Conservation (phyloP, 305 asterid genomes). For the Fraxinus sp. region DNA sequence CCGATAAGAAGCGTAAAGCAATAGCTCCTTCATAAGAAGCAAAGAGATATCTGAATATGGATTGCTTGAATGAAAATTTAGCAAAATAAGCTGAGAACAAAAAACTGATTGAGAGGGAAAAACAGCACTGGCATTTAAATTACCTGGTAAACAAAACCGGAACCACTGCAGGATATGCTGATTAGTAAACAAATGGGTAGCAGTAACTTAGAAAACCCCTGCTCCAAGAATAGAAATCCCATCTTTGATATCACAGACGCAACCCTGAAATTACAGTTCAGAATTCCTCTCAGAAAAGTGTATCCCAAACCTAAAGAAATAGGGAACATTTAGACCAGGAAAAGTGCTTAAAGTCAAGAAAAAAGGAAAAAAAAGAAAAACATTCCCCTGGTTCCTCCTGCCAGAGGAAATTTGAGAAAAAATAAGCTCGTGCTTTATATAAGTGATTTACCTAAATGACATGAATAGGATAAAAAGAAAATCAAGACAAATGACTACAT, state of each 20-base stretch:
- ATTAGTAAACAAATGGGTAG: conserved; percentile 70
- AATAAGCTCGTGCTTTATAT: not conserved
- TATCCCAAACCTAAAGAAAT: not conserved
- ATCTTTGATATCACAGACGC: conserved; percentile 92
- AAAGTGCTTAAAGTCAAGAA: not conserved
- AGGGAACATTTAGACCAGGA: not conserved
- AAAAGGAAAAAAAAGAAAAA: not conserved
- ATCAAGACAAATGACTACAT: not conserved
- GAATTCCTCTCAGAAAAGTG: not conserved
- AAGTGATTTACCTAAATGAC: not conserved
- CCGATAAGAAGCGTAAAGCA: not conserved
- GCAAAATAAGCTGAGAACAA: not conserved
- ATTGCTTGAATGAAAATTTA: not conserved
- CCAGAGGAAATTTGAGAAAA: not conserved
- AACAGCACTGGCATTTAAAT: not conserved
- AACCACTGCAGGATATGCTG: conserved; percentile 85
- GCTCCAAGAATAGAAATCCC: conserved; percentile 95
- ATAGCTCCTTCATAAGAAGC: not conserved
- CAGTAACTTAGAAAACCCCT: conserved; percentile 67
- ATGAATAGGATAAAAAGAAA: not conserved
- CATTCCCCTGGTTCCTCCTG: not conserved
- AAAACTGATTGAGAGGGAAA: not conserved
- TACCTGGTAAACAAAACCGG: conserved; percentile 92
- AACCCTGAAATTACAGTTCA: conserved; percentile 51
- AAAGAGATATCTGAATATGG: not conserved